Evolutionary conservation across 192 early-diverging fungal genomes (phyloP).

Genomic region (Coemansia erecta): DNA sequence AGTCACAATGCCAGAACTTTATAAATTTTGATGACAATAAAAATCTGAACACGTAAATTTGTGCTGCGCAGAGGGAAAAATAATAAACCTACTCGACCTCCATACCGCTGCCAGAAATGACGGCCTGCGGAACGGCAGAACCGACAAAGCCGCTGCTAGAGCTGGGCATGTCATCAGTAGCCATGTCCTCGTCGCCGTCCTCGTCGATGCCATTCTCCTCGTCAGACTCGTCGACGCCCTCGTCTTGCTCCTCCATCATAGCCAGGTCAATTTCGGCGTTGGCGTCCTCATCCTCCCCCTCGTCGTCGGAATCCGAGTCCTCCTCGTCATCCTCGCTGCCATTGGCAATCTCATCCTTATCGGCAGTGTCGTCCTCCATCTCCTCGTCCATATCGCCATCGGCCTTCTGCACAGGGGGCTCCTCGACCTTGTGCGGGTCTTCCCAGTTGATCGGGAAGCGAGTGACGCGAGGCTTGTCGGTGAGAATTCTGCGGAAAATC

Average conservation of each 20-base stretch:
- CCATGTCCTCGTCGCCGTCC: constrained; percentile 22
- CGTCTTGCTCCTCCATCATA: constrained; percentile 23
- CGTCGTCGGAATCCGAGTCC: constrained; percentile 17
- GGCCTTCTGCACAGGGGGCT: constrained; percentile 20
- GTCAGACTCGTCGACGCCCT: constrained; percentile 17
- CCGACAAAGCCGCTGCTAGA: not conserved
- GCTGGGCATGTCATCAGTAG: constrained; percentile 6
- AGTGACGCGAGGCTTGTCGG: constrained; percentile 93
- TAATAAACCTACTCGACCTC: constrained; percentile 24
- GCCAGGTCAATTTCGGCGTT: constrained; percentile 26
- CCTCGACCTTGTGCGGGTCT: constrained; percentile 37
- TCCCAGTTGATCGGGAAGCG: constrained; percentile 77
- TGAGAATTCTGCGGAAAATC: constrained; percentile 82
- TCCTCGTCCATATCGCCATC: constrained; percentile 27
- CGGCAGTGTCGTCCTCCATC: constrained; percentile 18
- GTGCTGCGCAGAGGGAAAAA: too few species aligned
- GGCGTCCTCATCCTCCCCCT: constrained; percentile 30
- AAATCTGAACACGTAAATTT: not conserved
- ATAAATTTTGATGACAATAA: not conserved
- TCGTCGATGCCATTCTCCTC: constrained; percentile 3
- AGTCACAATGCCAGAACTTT: too few species aligned
- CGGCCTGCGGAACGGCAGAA: constrained; percentile 1
- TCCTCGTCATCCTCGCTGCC: constrained; percentile 17
- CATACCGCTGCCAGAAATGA: constrained; percentile 17
- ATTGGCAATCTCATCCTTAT: constrained; percentile 11